phyloP scores from a whole-genome alignment of 176 grass and related monocot genomes.

The Cocos nucifera region DNA sequence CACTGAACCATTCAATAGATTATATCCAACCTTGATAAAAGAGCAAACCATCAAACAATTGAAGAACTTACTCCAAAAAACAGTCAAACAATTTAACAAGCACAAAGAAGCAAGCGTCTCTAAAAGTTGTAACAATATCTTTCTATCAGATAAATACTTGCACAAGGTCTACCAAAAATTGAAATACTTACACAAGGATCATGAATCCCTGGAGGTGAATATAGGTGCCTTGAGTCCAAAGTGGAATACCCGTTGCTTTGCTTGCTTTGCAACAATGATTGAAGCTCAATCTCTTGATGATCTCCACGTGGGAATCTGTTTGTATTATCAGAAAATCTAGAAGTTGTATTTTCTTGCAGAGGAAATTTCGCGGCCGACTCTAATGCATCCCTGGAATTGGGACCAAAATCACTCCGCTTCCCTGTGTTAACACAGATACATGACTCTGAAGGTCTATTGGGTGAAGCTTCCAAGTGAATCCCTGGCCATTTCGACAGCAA shows the following conservation, averaged over 20 bases:
- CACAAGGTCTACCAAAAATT: too few relatives aligned
- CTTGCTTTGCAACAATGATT: slow-evolving; percentile 10
- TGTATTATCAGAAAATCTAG: background rate
- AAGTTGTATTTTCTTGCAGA: background rate
- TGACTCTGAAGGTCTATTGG: slow-evolving; percentile 8
- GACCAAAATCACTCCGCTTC: slow-evolving; percentile 43
- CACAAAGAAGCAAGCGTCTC: too few relatives aligned
- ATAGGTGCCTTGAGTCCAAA: background rate
- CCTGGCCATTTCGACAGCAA: background rate
- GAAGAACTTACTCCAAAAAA: too few relatives aligned
- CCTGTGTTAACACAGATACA: slow-evolving; percentile 20
- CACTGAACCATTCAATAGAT: slow-evolving; percentile 13
- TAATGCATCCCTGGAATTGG: slow-evolving; percentile 2
- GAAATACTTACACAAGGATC: slow-evolving; percentile 19
- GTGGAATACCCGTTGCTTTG: background rate
- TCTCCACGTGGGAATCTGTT: background rate
- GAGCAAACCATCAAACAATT: slow-evolving; percentile 1
- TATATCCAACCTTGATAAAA: slow-evolving; percentile 30
- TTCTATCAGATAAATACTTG: too few relatives aligned
- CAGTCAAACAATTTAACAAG: too few relatives aligned
- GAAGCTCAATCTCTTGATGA: background rate
- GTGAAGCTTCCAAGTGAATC: background rate
- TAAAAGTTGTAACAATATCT: too few relatives aligned
- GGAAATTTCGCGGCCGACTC: slow-evolving; percentile 19
- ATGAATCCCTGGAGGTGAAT: slow-evolving; percentile 5